A percentile compares a stretch with the other conserved stretches of the same genome.
These are phyloP conservation scores for Favolaschia claudopus DNA, from an alignment of 768 basidiomycete genomes.

Conservation along the genomic window DNA sequence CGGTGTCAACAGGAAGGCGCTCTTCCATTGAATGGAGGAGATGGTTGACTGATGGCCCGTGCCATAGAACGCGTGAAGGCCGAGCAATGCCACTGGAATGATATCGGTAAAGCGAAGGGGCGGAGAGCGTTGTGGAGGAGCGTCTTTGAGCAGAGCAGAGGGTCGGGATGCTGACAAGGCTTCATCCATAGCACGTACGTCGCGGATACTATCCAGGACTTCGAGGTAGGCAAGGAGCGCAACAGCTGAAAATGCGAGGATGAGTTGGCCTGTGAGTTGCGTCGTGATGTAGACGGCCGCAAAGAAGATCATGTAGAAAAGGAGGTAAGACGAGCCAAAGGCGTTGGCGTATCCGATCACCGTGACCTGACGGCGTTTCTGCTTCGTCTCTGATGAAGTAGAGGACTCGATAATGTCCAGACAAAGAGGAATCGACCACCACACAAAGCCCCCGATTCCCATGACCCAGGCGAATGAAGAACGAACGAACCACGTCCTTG, in stretches of 20 bases:
- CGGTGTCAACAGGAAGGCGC: conserved; percentile 83
- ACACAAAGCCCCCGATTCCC: conserved; percentile 64
- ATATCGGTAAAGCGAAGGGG: conserved; percentile 70
- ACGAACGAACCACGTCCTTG: conserved; percentile 71
- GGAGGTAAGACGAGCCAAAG: conserved; percentile 85
- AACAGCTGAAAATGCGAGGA: conserved; percentile 67
- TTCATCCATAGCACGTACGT: conserved; percentile 64
- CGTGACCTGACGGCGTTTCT: conserved; percentile 55
- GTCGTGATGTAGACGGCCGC: conserved; percentile 67
- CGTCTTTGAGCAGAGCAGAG: conserved; percentile 48
- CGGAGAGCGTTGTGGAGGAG: conserved; percentile 38
- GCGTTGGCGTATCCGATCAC: conserved; percentile 91
- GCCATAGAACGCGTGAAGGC: conserved; percentile 78
- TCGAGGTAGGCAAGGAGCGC: conserved; percentile 83
- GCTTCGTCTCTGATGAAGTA: conserved; percentile 33
- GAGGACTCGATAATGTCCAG: conserved; percentile 60
- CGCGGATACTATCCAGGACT: conserved; percentile 81
- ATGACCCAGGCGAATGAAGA: conserved; percentile 57
- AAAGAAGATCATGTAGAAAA: conserved; percentile 79
- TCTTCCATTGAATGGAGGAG: conserved; percentile 94
- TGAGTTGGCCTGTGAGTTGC: conserved; percentile 86
- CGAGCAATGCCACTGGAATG: conserved; percentile 77
- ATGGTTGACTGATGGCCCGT: conserved; percentile 95
- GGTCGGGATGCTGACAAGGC: conserved; percentile 59
- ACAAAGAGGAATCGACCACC: conserved; percentile 80